These are phyloP conservation scores for Fraxinus sp. DNA, from an alignment of 305 asterid species.

Conservation along the genomic window DNA sequence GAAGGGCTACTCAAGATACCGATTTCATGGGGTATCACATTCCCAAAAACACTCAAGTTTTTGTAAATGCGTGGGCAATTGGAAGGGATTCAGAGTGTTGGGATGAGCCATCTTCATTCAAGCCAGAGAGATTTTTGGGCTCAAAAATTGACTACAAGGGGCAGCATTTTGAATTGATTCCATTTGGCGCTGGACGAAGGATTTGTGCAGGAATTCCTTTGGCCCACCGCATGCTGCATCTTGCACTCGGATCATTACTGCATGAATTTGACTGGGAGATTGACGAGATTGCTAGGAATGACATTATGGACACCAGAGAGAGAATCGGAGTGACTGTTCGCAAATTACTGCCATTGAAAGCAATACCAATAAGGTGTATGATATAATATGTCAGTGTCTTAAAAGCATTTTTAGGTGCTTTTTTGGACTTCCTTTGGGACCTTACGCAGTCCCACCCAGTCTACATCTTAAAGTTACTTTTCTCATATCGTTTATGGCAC, in stretches of 20 bases:
- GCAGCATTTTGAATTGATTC: constrained; percentile 49
- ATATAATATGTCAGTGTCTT: neutral
- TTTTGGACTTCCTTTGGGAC: no score
- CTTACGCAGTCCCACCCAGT: no score
- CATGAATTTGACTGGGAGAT: constrained; percentile 52
- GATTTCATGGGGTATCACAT: constrained; percentile 48
- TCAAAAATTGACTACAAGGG: constrained; percentile 51
- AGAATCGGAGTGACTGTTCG: constrained; percentile 26
- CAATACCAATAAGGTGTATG: constrained; percentile 11
- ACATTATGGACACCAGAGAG: constrained; percentile 29
- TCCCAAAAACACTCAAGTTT: constrained; percentile 48
- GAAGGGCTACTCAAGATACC: constrained; percentile 51
- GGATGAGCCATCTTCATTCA: constrained; percentile 46
- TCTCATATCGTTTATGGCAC: neutral
- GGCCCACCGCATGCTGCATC: constrained; percentile 54
- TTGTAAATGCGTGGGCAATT: constrained; percentile 54
- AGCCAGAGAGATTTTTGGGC: constrained; percentile 49
- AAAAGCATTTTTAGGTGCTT: neutral
- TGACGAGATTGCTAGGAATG: constrained; percentile 46
- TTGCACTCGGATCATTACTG: constrained; percentile 46
- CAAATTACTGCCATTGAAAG: constrained; percentile 25
- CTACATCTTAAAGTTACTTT: neutral
- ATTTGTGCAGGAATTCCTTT: constrained; percentile 54
- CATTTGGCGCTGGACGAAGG: constrained; percentile 61
- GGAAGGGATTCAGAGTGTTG: constrained; percentile 60